Evolutionary conservation across 176 grass and related monocot genomes (phyloP), one percentile per base, ranked within the genome.

Genomic region (Carex kokanica): DNA sequence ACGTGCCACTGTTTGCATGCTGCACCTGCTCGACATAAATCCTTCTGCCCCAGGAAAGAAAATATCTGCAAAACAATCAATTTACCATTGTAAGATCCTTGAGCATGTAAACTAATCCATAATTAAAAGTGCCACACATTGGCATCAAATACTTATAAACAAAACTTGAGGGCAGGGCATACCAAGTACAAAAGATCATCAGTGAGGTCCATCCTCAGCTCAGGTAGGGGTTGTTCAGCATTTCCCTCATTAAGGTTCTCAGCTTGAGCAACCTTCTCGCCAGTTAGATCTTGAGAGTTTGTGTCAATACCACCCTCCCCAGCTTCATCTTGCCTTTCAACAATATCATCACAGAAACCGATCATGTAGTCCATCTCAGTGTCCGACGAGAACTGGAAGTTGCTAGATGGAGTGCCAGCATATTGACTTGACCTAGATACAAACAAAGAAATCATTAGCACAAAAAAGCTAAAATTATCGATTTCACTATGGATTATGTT

Each of bases 171-270:
- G 52, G 51, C 6, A 18, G 11, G 6, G 63, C 88, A 78, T 82
- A 99, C 96, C 89, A 93, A 84, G 71, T 99, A 92, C 79, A 99
- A 80, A 34, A 99, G 88, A 91, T 99, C 96, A 73, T 99, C 96
- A 58, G 92, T 93, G 34, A 99, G 86, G 86, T 99, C 96, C 96
- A 99, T 99, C 75, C 90, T 91, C 81, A 91, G 79, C 75, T 94
- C 92, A 77, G 71, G 34, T 47, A 90, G n/a, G 60, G 89, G 63
- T 54, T 78, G 73, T 55, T 94, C 95, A 71, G 80, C 71, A 81
- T 86, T 89, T 83, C 61, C 80, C 84, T 25, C 29, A 67, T 58
- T 80, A 84, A 65, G 87, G 36, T 78, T 92, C 49, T 90, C 84
- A 25, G 41, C 67, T 83, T 88, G 43, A 81, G 25, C 59, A 81